These are phyloP conservation scores for Cucumis sativus DNA, from an alignment of 306 rosid genomes.

Conservation along the genomic window Cucumber_9930_V3 NC_026655.2:1128501-1129000, in stretches of 20 bases:
- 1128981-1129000: conserved; percentile 4
- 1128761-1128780: background rate
- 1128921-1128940: background rate
- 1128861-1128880: conserved; percentile 13
- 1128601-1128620: background rate
- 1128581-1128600: conserved; percentile 23
- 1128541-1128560: conserved; percentile 96
- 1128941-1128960: background rate
- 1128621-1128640: conserved; percentile 29
- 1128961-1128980: conserved; percentile 6
- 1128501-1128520: conserved; percentile 70
- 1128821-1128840: background rate
- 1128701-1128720: conserved; percentile 88
- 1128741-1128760: background rate
- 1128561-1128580: conserved; percentile 72
- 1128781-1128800: background rate
- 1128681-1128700: conserved; percentile 86
- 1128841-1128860: conserved; percentile 4
- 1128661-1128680: conserved; percentile 84
- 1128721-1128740: conserved; percentile 10
- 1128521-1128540: conserved; percentile 77
- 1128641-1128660: conserved; percentile 85
- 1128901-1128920: conserved; percentile 8
- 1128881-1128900: conserved; percentile 14
- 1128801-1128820: background rate